phyloP scores from a whole-genome alignment of 352 stramenopile genomes.

The Phytophthora cryptogea region DNA sequence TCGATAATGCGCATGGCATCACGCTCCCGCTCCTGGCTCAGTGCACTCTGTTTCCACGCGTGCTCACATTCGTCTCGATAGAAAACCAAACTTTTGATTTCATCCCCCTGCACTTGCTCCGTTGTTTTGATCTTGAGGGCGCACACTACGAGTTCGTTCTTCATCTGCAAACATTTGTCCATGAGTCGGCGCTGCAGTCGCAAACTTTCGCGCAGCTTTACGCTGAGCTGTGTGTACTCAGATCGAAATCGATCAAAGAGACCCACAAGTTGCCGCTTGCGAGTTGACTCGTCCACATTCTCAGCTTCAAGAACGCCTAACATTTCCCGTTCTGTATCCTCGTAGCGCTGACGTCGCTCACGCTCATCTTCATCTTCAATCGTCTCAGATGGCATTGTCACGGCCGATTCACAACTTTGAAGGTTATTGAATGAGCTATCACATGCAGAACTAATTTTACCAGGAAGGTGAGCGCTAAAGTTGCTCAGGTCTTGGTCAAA shows the following conservation, averaged over 20 bases:
- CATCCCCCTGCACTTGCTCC: constrained; percentile 67
- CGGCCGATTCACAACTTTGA: not conserved
- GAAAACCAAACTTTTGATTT: constrained; percentile 73
- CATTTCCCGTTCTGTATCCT: constrained; percentile 55
- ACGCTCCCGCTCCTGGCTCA: constrained; percentile 62
- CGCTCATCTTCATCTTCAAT: constrained; percentile 31
- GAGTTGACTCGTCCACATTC: constrained; percentile 48
- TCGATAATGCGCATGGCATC: constrained; percentile 74
- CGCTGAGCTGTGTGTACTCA: constrained; percentile 67
- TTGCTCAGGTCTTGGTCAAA: not conserved
- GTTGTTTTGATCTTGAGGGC: constrained; percentile 59
- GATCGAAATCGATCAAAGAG: constrained; percentile 71
- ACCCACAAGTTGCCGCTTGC: constrained; percentile 62
- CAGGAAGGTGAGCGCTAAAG: constrained; percentile 4
- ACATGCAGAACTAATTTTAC: constrained; percentile 18
- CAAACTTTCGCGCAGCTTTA: constrained; percentile 55
- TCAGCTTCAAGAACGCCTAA: constrained; percentile 54
- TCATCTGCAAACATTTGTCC: constrained; percentile 75
- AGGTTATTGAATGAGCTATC: not conserved
- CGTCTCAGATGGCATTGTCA: constrained; percentile 1
- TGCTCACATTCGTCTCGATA: constrained; percentile 79
- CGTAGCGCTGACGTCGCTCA: constrained; percentile 39
- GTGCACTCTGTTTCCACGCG: constrained; percentile 59
- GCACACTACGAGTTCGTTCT: constrained; percentile 65
- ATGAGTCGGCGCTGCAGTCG: constrained; percentile 56